These are phyloP conservation scores for Neospora caninum DNA, from an alignment of 169 alveolate genomes.

Conservation along the genomic window DNA sequence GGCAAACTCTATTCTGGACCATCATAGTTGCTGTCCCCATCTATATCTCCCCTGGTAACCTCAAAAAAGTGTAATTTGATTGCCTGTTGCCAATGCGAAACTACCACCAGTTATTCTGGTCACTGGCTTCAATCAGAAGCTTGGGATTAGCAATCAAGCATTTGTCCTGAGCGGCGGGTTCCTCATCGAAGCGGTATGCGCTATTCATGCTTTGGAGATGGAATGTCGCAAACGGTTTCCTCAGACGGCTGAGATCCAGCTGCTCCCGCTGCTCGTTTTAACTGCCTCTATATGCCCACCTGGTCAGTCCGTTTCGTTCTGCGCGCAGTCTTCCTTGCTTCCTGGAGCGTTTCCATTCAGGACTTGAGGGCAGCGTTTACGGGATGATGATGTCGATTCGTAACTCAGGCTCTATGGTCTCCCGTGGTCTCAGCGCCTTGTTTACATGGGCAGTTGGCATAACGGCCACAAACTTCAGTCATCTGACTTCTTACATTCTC, in stretches of 20 bases:
- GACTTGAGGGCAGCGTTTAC: conserved; percentile 96
- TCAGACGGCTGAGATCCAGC: conserved; percentile 84
- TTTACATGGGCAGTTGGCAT: conserved; percentile 89
- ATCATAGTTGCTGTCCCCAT: conserved; percentile 87
- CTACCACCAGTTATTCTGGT: conserved; percentile 82
- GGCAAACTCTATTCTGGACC: conserved; percentile 87
- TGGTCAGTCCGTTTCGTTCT: conserved; percentile 8
- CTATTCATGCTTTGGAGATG: conserved; percentile 45
- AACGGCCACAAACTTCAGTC: conserved; percentile 88
- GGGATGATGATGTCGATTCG: conserved; percentile 94
- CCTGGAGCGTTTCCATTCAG: conserved; percentile 53
- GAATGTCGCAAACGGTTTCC: not conserved
- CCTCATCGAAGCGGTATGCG: conserved; percentile 91
- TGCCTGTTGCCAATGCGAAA: conserved; percentile 24
- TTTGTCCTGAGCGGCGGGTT: conserved; percentile 92
- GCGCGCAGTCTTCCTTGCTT: not conserved
- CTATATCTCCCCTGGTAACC: conserved; percentile 68
- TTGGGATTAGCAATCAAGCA: conserved; percentile 90
- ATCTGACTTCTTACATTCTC: conserved; percentile 87
- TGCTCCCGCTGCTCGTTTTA: conserved; percentile 93
- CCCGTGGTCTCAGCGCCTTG: conserved; percentile 91
- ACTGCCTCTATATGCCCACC: conserved; percentile 95
- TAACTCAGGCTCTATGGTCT: conserved; percentile 90
- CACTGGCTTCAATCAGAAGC: conserved; percentile 82
- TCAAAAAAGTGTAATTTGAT: not conserved